A percentile compares a stretch with the other conserved stretches of the same genome.
Evolutionary conservation across 345 rosid species (phyloP).

Genomic region (Isatis tinctoria): DNA sequence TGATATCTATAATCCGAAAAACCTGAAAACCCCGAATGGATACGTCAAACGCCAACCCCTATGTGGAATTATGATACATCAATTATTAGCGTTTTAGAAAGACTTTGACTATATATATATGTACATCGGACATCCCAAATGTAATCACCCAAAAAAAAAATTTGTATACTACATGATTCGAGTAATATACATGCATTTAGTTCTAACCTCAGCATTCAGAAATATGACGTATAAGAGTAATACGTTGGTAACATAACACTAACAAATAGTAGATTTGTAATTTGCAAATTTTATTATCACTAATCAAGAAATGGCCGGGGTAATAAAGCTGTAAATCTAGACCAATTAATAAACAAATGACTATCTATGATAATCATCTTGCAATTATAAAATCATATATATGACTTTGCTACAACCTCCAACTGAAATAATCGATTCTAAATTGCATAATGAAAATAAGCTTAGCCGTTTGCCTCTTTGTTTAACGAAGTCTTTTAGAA

Average conservation of each 20-base stretch:
- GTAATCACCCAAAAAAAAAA: not conserved
- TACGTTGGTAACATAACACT: not conserved
- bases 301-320: not conserved
- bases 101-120: not conserved
- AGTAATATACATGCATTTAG: not conserved
- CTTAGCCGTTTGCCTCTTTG: slow-evolving; percentile 19
- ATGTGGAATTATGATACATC: not conserved
- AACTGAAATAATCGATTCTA: slow-evolving; percentile 10
- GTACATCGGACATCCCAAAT: not conserved
- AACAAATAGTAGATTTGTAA: not conserved
- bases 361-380: not conserved
- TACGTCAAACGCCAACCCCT: too few species aligned
- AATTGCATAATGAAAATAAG: slow-evolving; percentile 9
- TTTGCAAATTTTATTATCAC: not conserved
- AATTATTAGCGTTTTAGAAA: not conserved
- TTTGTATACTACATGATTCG: not conserved
- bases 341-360: not conserved
- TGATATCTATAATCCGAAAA: too few species aligned
- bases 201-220: not conserved
- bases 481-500: slow-evolving; percentile 13
- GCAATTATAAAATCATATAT: not conserved
- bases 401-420: slow-evolving; percentile 7
- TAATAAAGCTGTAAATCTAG: not conserved
- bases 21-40: too few species aligned
- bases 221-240: not conserved